These are phyloP conservation scores for Waltergamsia citrina DNA, from an alignment of 2,329 filamentous ascomycete genomes.

Conservation along the genomic window DNA sequence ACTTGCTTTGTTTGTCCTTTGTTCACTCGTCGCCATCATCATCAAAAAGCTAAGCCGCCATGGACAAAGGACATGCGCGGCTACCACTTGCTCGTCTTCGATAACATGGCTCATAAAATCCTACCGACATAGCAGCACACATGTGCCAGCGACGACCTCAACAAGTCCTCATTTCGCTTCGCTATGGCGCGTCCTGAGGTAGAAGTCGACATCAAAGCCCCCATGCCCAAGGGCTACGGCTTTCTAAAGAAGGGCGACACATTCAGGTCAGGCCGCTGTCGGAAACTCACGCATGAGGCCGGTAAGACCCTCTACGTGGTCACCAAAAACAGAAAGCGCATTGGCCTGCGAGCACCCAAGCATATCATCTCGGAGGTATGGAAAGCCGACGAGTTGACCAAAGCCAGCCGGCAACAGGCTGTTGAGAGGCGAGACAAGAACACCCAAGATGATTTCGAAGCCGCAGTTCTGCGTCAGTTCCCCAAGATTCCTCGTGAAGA, in stretches of 20 bases:
- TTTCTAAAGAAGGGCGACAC: constrained; percentile 31
- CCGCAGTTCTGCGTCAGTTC: constrained; percentile 26
- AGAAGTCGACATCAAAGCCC: constrained; percentile 7
- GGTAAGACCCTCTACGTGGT: constrained; percentile 26
- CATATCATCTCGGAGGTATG: constrained; percentile 17
- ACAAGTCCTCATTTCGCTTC: neutral
- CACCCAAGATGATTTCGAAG: constrained; percentile 19
- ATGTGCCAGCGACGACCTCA: neutral
- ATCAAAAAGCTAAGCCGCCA: too few relatives aligned
- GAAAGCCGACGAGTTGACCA: constrained; percentile 18
- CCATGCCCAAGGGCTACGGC: constrained; percentile 26
- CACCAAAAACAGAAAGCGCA: constrained; percentile 8
- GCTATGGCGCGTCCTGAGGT: neutral
- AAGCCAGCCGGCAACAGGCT: constrained; percentile 16
- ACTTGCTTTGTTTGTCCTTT: too few relatives aligned
- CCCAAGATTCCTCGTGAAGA: constrained; percentile 26
- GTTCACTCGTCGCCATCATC: too few relatives aligned
- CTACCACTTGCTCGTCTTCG: too few relatives aligned
- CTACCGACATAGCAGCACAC: too few relatives aligned
- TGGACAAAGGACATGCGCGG: too few relatives aligned
- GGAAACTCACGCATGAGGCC: constrained; percentile 22
- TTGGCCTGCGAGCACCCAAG: constrained; percentile 30
- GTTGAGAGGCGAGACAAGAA: constrained; percentile 23
- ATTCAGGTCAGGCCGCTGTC: constrained; percentile 31
- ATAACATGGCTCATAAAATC: too few relatives aligned